Conservation (phyloP, 2,329 filamentous ascomycete genomes). For the Colletotrichum destructivum region DNA sequence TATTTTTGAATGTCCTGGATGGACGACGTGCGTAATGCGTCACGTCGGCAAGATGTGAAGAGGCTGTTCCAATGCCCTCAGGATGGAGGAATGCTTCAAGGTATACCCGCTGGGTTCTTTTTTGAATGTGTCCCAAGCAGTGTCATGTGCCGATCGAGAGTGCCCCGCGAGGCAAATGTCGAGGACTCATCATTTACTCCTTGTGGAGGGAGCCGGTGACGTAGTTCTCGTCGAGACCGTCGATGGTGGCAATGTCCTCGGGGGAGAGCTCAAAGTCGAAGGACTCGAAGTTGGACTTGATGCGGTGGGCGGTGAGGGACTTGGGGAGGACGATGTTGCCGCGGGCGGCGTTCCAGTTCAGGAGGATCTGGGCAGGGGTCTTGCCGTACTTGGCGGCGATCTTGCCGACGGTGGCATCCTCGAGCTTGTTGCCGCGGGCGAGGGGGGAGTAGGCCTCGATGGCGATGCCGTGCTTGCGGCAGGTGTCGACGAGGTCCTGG, state of each 20-base stretch:
- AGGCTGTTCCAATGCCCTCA: slow-evolving; percentile 37
- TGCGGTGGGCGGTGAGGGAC: slow-evolving; percentile 71
- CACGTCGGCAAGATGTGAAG: slow-evolving; percentile 22
- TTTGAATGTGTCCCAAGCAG: not conserved
- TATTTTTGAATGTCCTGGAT: slow-evolving; percentile 35
- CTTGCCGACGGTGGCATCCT: slow-evolving; percentile 68
- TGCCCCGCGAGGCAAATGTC: slow-evolving; percentile 12
- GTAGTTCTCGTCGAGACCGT: slow-evolving; percentile 48
- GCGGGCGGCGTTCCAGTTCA: slow-evolving; percentile 71
- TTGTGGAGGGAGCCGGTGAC: slow-evolving; percentile 57
- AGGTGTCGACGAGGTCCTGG: slow-evolving; percentile 55
- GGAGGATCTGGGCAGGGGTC: slow-evolving; percentile 71
- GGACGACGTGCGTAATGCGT: slow-evolving; percentile 37
- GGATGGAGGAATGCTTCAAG: slow-evolving; percentile 39
- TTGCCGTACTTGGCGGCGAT: slow-evolving; percentile 70
- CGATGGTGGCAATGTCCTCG: slow-evolving; percentile 62
- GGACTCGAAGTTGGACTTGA: slow-evolving; percentile 75
- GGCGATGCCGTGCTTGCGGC: slow-evolving; percentile 81
- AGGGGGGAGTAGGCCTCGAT: slow-evolving; percentile 49
- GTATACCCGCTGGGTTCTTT: not conserved
- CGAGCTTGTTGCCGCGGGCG: slow-evolving; percentile 67
- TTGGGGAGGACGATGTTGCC: slow-evolving; percentile 76
- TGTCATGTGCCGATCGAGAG: slow-evolving; percentile 23
- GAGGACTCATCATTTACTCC: slow-evolving; percentile 49
- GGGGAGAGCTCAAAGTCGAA: slow-evolving; percentile 72